Evolutionary conservation across 495 filamentous ascomycete species (phyloP).

Genomic region (Penicillium simplicissimum): DNA sequence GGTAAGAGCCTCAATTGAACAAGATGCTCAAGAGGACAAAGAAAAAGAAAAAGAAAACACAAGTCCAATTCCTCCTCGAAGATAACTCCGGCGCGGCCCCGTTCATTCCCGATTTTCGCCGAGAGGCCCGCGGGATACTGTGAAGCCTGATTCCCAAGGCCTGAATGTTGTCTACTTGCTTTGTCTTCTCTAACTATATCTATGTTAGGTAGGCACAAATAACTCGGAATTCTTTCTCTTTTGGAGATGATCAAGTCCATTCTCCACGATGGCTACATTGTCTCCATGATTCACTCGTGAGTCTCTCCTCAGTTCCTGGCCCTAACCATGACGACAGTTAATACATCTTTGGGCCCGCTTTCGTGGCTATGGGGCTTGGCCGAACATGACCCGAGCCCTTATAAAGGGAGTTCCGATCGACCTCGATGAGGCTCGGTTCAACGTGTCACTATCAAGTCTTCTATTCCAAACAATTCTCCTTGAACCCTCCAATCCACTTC

Average conservation of each 20-base stretch:
- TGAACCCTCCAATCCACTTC: not conserved
- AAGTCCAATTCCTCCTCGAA: not conserved
- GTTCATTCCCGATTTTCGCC: slow-evolving; percentile 6
- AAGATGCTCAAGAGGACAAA: not conserved
- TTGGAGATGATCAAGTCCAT: not conserved
- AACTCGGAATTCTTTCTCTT: not conserved
- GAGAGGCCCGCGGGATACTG: not conserved
- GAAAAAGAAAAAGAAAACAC: not conserved
- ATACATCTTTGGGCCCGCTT: not conserved
- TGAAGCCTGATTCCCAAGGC: not conserved
- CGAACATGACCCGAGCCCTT: not conserved
- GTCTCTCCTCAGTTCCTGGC: not conserved
- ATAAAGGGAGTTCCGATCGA: not conserved
- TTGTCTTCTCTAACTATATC: too few relatives aligned
- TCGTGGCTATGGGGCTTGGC: not conserved
- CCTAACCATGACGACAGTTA: not conserved
- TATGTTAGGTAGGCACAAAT: not conserved
- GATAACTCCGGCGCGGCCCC: not conserved
- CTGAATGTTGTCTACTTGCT: not conserved
- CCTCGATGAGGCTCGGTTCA: not conserved
- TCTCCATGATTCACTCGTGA: not conserved
- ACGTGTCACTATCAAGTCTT: too few relatives aligned
- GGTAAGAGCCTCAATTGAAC: not conserved
- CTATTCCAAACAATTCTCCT: not conserved
- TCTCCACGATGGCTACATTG: not conserved